Base-by-base conservation (phyloP, 75 land plant genomes). In the Chamaecyparis obtusa region DNA sequence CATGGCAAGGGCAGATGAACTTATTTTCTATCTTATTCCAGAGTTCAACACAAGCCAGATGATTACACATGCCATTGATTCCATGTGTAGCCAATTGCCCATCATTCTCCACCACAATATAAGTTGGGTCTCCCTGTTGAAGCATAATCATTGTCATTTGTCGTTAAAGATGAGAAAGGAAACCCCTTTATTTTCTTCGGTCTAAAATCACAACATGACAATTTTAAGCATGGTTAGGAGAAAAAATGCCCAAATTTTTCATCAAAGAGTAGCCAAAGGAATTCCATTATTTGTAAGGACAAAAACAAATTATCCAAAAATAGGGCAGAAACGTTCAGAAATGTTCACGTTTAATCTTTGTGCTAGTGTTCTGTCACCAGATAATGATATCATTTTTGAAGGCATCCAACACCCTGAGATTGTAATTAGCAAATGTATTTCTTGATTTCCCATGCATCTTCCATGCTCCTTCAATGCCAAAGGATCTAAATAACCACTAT, bases 1-100 rank as follows among this genome's bases (percentile, higher is more conserved):
- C 99, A 87, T 98, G 99, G 94, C 99, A 98, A 1, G 99, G 99
- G 89, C 99, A 98, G 86, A 95, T 94, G 90, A 97, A 98, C 91
- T 93, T 98, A 93, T 97, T 98, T 93, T 97, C 99, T 21, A 96
- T 96, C 17, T 56, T 24, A 90, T 98, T 98, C 93, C 92, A 97
- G 30, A 99, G 99, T n/a, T 97, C 99, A 16, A 98, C 99, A 90
- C 99, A 97, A 1, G 99, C 99, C 83, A 98, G 94, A 81, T 98
- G 99, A 37, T 97, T 97, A 92, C 99, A 98, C 17, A 98, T 97
- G 8, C 95, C 99, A 83, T 98, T 98, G 41, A 98, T 90, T 4
- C 97, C 99, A 87, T 91, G 97, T 7, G 97, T 89, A 86, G 99
- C 99, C 69, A 98, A 94, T 44, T 93, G 93, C 74, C 92, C 91